Base-by-base conservation (phyloP, 768 basidiomycete species). In the Kwoniella europaea region DNA sequence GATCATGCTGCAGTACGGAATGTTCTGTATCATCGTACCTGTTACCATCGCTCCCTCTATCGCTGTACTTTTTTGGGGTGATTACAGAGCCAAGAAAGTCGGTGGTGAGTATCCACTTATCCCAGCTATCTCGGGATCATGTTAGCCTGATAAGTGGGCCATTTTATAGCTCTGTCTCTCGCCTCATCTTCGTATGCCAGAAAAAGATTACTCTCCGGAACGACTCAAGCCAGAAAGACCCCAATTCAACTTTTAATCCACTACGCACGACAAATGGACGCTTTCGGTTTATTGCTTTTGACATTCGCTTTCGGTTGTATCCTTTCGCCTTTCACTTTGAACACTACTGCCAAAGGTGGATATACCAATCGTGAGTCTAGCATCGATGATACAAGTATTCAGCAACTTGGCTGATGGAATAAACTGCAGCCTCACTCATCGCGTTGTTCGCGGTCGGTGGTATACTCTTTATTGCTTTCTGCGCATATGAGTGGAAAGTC, bases 361-460 rank as follows among this genome's bases (percentile, higher is more conserved):
- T 83, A 75, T 60, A 71, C 61, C 10, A 81, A 83, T 58, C 73
- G 74, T 74, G 59, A 75, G 76, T 71, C 13, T 29, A 67, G 60
- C 16, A 35, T 22, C 44, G 16, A 13, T 50, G 13, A 18, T 18
- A 15, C 12, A 50, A 18, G 13, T 50, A 50, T 18, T 15, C 46
- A 50, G 12, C 18, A 15, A 13, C 46, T 15, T 15, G 12, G 18
- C 6, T 18, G 46, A 50, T 50, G 13, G 9, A 13, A 50, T 50
- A 15, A 18, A 50, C 46, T 50, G 10, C 64, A 75, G 72, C 75
- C 13, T 74, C 72, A 2, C 58, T 89, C 63, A 87, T 89, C 64
- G 86, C 77, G 27, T 85, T 83, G 77, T 84, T 88, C 65, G 79
- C 86, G 61, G 78, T 89, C 43, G 88, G 88, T 24, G 82, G 80